phyloP scores from a whole-genome alignment of 139 green algal genomes.

The Chlamydomonas sp. region DNA sequence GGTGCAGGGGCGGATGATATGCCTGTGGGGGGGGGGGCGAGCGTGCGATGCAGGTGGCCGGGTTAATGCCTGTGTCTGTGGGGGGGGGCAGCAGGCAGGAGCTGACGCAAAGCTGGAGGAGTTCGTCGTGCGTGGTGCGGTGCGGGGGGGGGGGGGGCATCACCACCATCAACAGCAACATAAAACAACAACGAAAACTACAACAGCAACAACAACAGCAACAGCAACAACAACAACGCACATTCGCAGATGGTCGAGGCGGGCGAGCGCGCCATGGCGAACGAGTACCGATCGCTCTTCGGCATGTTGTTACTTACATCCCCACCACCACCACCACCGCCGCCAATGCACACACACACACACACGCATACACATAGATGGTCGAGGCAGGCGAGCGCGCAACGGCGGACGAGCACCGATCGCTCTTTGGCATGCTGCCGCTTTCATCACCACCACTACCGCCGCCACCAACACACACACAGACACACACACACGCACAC shows the following conservation, averaged over 20 bases:
- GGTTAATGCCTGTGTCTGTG: too few species aligned
- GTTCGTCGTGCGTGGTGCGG: constrained; percentile 23
- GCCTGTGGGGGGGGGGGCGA: too few species aligned
- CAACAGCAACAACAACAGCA: too few species aligned
- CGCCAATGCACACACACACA: constrained; percentile 9
- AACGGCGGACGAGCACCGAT: constrained; percentile 40
- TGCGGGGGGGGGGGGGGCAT: too few species aligned
- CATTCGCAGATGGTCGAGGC: too few species aligned
- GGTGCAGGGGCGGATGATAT: constrained; percentile 2
- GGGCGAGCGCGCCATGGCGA: too few species aligned
- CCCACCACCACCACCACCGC: not conserved
- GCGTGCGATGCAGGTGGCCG: not conserved
- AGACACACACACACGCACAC: too few species aligned
- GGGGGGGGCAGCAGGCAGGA: constrained; percentile 38
- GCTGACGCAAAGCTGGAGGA: constrained; percentile 31
- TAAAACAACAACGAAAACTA: too few species aligned
- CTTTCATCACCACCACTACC: not conserved
- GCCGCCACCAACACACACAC: too few species aligned
- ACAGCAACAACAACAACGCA: too few species aligned
- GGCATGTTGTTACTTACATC: not conserved
- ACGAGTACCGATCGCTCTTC: too few species aligned
- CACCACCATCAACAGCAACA: too few species aligned
- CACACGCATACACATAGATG: constrained; percentile 33
- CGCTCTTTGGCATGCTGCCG: constrained; percentile 29
- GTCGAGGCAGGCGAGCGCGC: constrained; percentile 29